Conservation (phyloP, 352 stramenopile genomes). For the Phytophthora aleatoria region DNA sequence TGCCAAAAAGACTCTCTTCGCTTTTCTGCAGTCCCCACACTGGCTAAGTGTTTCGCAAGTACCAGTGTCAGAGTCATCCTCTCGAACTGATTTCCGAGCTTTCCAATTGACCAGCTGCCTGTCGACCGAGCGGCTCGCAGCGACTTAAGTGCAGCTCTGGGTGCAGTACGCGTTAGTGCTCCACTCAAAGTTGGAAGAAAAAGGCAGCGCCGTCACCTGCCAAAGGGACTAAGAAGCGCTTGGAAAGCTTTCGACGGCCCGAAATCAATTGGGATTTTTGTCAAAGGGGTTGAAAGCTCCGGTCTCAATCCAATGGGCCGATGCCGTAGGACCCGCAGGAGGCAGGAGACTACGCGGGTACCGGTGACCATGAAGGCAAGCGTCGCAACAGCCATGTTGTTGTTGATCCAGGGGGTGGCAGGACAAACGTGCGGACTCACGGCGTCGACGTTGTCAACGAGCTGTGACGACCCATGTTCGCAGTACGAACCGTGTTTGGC, state of each 20-base stretch:
- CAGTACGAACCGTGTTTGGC: conserved; percentile 55
- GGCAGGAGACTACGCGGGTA: conserved; percentile 2
- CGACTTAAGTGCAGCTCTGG: conserved; percentile 14
- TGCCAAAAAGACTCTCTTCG: background rate
- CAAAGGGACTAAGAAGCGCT: conserved; percentile 22
- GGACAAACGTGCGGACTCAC: conserved; percentile 22
- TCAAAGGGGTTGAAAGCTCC: background rate
- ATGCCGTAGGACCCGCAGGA: conserved; percentile 18
- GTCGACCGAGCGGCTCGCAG: conserved; percentile 13
- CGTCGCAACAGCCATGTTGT: conserved; percentile 10
- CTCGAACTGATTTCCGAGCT: conserved; percentile 12
- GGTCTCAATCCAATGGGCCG: conserved; percentile 20
- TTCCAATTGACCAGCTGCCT: conserved; percentile 26
- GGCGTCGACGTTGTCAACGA: conserved; percentile 46
- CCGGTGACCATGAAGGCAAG: conserved; percentile 16
- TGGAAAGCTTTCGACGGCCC: conserved; percentile 3
- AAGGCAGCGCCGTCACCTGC: conserved; percentile 28
- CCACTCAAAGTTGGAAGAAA: conserved; percentile 33
- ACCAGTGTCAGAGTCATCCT: conserved; percentile 3
- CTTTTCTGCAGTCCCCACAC: background rate
- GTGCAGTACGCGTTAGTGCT: conserved; percentile 31
- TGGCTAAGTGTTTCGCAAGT: background rate
- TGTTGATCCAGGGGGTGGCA: conserved; percentile 21
- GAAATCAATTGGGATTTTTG: conserved; percentile 26
- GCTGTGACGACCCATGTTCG: conserved; percentile 47